Conservation (phyloP, 1,284 basidiomycete genomes). For the Leccinum huronense region DNA sequence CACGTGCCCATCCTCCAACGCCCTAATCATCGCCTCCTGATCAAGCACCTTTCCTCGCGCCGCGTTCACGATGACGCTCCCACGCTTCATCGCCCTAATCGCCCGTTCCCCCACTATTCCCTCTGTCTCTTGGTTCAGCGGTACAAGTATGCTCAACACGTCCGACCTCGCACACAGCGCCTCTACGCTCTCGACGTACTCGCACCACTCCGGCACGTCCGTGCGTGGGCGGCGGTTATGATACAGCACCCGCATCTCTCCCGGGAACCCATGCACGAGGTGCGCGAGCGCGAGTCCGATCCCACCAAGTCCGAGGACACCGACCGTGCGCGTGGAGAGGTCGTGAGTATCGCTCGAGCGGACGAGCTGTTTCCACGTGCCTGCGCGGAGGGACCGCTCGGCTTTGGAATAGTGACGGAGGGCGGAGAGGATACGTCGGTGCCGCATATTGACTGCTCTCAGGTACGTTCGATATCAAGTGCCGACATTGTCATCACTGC, state of each 20-base stretch:
- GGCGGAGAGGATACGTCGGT: slow-evolving; percentile 81
- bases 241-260: slow-evolving; percentile 78
- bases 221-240: slow-evolving; percentile 59
- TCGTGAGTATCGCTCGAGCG: slow-evolving; percentile 57
- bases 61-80: slow-evolving; percentile 80
- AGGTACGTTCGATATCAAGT: slow-evolving; percentile 49
- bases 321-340: slow-evolving; percentile 74
- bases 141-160: slow-evolving; percentile 76
- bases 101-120: too few relatives aligned
- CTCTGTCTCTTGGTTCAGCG: slow-evolving; percentile 63
- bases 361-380: slow-evolving; percentile 56
- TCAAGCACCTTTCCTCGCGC: slow-evolving; percentile 88
- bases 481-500: slow-evolving; percentile 12
- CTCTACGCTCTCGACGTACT: slow-evolving; percentile 72
- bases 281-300: slow-evolving; percentile 75
- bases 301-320: slow-evolving; percentile 86
- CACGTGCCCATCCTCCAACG: slow-evolving; percentile 83
- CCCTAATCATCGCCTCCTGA: slow-evolving; percentile 81
- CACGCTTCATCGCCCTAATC: slow-evolving; percentile 79
- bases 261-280: slow-evolving; percentile 67
- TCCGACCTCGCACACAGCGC: slow-evolving; percentile 74
- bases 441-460: slow-evolving; percentile 85
- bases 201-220: slow-evolving; percentile 68
- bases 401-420: slow-evolving; percentile 73
- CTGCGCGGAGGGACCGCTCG: slow-evolving; percentile 63